Percentiles rank a stretch among this genome's conserved stretches.
phyloP scores from a whole-genome alignment of 139 green algal species.

The Ettlia oleoabundans region DNA sequence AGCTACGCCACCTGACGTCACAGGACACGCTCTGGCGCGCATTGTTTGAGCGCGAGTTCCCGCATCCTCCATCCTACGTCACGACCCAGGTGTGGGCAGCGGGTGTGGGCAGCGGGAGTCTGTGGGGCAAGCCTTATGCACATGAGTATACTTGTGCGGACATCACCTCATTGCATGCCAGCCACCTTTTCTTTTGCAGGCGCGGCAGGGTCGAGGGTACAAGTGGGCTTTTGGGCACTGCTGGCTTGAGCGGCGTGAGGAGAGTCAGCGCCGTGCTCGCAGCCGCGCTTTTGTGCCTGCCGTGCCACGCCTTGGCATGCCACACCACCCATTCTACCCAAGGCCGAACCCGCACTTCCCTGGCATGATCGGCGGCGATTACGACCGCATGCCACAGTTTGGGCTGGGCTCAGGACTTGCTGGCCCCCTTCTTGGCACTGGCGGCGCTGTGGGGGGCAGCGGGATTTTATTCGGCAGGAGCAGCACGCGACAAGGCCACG shows the following conservation, averaged over 20 bases:
- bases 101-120: no score
- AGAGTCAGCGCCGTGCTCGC: neutral
- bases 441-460: no score
- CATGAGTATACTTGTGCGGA: no score
- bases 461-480: neutral
- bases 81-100: no score
- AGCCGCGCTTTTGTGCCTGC: slow-evolving; percentile 3
- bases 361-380: slow-evolving; percentile 45
- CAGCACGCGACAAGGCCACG: neutral
- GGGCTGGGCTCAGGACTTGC: neutral
- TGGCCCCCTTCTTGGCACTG: neutral
- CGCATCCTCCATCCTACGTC: neutral
- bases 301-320: slow-evolving; percentile 19
- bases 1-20: slow-evolving; percentile 44
- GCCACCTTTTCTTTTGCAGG: no score
- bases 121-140: no score
- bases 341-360: neutral
- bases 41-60: slow-evolving; percentile 58
- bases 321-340: slow-evolving; percentile 36
- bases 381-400: slow-evolving; percentile 50
- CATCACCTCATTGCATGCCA: no score
- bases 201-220: slow-evolving; percentile 12
- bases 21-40: slow-evolving; percentile 52
- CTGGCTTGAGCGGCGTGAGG: slow-evolving; percentile 23
- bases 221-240: slow-evolving; percentile 39